A percentile compares a stretch with the other conserved stretches of the same genome.
Evolutionary conservation across 2,329 filamentous ascomycete species (phyloP).

Genomic region (Whalleya microplaca): DNA sequence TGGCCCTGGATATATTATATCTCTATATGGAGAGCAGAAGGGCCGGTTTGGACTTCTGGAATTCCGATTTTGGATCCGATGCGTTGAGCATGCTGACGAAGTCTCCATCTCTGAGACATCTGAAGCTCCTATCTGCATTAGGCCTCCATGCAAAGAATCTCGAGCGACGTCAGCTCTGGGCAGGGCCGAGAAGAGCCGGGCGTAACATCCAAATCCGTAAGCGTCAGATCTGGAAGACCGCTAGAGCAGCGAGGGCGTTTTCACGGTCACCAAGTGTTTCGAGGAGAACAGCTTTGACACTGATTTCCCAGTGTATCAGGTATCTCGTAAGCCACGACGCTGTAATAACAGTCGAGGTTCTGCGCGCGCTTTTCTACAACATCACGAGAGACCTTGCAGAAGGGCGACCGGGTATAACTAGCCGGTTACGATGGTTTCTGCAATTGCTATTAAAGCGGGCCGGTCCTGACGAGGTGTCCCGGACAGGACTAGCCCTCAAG

Average conservation of each 20-base stretch:
- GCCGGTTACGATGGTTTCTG: constrained; percentile 43
- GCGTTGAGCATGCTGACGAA: constrained; percentile 24
- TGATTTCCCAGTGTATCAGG: constrained; percentile 38
- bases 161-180: neutral
- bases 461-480: constrained; percentile 32
- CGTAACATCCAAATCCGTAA: neutral
- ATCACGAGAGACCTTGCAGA: constrained; percentile 41
- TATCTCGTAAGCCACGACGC: constrained; percentile 32
- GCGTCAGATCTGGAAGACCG: constrained; percentile 14
- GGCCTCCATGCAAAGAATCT: constrained; percentile 9
- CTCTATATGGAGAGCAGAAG: constrained; percentile 19
- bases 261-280: constrained; percentile 28
- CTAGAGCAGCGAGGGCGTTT: constrained; percentile 23
- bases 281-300: constrained; percentile 30
- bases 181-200: neutral
- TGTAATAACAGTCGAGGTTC: constrained; percentile 27
- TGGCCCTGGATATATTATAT: constrained; percentile 30
- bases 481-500: constrained; percentile 20
- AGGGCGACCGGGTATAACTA: constrained; percentile 39
- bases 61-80: constrained; percentile 22
- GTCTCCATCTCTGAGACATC: constrained; percentile 15
- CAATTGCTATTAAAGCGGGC: constrained; percentile 33
- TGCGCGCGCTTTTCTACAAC: constrained; percentile 39
- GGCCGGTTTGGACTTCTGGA: constrained; percentile 25
- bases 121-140: constrained; percentile 21